Conservation (phyloP, 2,329 filamentous ascomycete species). For the Escovopsis sp. region DNA sequence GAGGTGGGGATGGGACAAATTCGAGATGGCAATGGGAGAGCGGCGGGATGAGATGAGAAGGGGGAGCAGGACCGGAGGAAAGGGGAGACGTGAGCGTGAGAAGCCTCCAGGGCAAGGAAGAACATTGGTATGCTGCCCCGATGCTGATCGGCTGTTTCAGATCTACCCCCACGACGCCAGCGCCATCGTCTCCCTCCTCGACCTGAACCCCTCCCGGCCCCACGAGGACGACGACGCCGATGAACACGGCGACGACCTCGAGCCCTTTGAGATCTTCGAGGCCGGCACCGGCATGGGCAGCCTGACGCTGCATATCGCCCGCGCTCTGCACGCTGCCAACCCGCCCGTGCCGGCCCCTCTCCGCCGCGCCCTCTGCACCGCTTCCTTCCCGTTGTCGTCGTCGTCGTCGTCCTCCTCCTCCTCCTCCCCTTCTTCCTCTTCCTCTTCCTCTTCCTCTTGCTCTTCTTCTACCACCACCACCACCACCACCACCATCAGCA, state of each 20-base stretch:
- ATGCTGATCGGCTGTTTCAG: too few relatives aligned
- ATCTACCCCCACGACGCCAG: conserved; percentile 59
- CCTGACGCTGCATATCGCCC: conserved; percentile 58
- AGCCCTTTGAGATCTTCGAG: conserved; percentile 58
- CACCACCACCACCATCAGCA: conserved; percentile 29
- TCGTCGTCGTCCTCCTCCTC: conserved; percentile 15
- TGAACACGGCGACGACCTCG: not conserved
- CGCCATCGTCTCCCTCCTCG: conserved; percentile 60
- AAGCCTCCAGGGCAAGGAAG: too few relatives aligned
- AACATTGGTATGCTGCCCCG: too few relatives aligned
- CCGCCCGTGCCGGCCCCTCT: conserved; percentile 29
- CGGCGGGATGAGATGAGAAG: too few relatives aligned
- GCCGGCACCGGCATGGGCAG: conserved; percentile 76
- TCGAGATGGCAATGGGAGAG: too few relatives aligned
- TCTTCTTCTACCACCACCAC: conserved; percentile 12
- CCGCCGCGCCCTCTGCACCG: conserved; percentile 16
- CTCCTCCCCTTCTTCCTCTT: conserved; percentile 8
- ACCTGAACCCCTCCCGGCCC: conserved; percentile 45
- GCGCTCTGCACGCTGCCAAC: conserved; percentile 63
- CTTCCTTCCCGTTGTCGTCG: conserved; percentile 7
- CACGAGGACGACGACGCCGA: conserved; percentile 19
- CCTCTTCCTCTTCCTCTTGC: conserved; percentile 13
- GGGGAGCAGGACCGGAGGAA: too few relatives aligned
- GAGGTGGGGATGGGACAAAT: too few relatives aligned
- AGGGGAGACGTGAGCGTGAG: too few relatives aligned